Percentiles rank a stretch among this genome's conserved stretches.
Conservation (phyloP, 1,284 basidiomycete species). For the Pyrrhoderma noxium region DNA sequence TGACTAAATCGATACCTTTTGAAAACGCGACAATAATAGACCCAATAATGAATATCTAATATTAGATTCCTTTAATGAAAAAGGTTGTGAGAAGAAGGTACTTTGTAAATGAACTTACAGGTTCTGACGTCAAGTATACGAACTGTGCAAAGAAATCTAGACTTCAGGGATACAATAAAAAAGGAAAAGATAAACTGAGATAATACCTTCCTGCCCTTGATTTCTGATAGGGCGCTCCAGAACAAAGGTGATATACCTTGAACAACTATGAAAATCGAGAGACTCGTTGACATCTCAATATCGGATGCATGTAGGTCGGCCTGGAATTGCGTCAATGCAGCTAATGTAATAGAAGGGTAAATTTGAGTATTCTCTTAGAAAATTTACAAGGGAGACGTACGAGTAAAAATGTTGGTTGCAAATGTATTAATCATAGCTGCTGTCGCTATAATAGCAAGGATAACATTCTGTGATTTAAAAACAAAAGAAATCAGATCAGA, state of each 20-base stretch:
- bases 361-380: conserved; percentile 8
- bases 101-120: conserved; percentile 23
- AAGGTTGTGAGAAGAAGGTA: not conserved
- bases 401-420: conserved; percentile 60
- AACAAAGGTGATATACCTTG: conserved; percentile 63
- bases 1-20: conserved; percentile 54
- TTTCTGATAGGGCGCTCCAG: conserved; percentile 71
- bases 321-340: conserved; percentile 63
- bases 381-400: conserved; percentile 33
- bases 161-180: conserved; percentile 1
- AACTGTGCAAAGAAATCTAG: conserved; percentile 30
- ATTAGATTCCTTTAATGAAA: not conserved
- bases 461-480: conserved; percentile 36
- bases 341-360: conserved; percentile 25
- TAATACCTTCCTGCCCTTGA: conserved; percentile 71
- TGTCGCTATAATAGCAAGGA: conserved; percentile 49
- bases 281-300: conserved; percentile 62
- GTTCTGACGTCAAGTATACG: conserved; percentile 56
- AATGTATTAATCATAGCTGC: conserved; percentile 66
- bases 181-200: conserved; percentile 2
- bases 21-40: conserved; percentile 58
- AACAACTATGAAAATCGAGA: conserved; percentile 73
- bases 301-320: conserved; percentile 56
- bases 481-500: too few relatives aligned
- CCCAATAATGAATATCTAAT: conserved; percentile 42